Percentiles rank a stretch among this genome's conserved stretches.
phyloP scores from a whole-genome alignment of 176 grass and related monocot species.

The Eragrostis curvula region DNA sequence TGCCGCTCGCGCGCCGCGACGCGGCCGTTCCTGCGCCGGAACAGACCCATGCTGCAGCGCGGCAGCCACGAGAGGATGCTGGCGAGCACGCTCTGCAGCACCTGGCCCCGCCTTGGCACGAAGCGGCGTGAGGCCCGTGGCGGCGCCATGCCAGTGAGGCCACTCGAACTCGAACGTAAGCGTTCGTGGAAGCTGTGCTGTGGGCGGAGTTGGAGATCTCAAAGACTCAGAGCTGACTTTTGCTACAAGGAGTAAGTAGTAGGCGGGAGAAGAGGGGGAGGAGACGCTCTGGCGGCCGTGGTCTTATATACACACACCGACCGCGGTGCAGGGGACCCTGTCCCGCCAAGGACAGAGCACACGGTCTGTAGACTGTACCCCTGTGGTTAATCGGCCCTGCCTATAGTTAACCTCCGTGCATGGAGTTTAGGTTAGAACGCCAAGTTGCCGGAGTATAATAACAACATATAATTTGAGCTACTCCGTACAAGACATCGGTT shows the following conservation, averaged over 20 bases:
- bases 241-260: too few relatives aligned
- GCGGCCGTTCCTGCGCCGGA: neutral
- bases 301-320: neutral
- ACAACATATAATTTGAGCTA: too few relatives aligned
- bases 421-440: neutral
- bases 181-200: neutral
- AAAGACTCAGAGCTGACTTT: too few relatives aligned
- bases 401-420: neutral
- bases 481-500: neutral
- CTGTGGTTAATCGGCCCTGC: too few relatives aligned
- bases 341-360: too few relatives aligned
- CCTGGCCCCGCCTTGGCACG: slow-evolving; percentile 43
- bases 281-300: neutral
- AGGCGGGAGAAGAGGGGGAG: neutral
- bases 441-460: neutral
- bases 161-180: neutral
- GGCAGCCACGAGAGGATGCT: slow-evolving; percentile 37
- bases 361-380: too few relatives aligned
- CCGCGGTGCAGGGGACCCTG: neutral
- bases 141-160: neutral
- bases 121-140: neutral
- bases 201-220: too few relatives aligned
- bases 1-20: neutral
- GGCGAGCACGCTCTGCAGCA: slow-evolving; percentile 23
- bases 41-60: neutral